Evolutionary conservation across 176 grass and related monocot species (phyloP).

Genomic region (Bromus sterilis): DNA sequence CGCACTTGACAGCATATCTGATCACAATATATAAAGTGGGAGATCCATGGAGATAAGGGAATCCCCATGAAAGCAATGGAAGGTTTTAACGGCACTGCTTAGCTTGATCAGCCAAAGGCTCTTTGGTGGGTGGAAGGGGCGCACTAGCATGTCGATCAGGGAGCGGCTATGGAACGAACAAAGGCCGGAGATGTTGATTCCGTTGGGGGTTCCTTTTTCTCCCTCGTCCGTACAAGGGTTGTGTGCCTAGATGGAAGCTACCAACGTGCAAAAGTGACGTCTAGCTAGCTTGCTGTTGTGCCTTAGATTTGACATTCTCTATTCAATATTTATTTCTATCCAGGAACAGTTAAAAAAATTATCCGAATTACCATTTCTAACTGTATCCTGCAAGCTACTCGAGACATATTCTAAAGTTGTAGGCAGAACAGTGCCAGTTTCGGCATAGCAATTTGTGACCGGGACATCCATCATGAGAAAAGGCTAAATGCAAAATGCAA

Average conservation of each 20-base stretch:
- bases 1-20: slow-evolving; percentile 28
- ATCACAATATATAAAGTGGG: slow-evolving; percentile 26
- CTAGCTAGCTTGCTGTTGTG: not conserved
- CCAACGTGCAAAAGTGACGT: slow-evolving; percentile 38
- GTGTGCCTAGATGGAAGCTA: slow-evolving; percentile 34
- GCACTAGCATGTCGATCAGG: slow-evolving; percentile 3
- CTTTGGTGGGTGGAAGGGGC: slow-evolving; percentile 30
- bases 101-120: slow-evolving; percentile 13
- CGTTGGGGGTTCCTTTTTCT: slow-evolving; percentile 9
- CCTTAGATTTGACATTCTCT: slow-evolving; percentile 28
- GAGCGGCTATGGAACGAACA: slow-evolving; percentile 5
- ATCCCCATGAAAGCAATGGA: slow-evolving; percentile 24
- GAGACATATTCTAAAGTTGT: not conserved
- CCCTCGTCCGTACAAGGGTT: slow-evolving; percentile 31
- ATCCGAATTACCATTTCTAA: not conserved
- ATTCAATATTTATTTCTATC: not conserved
- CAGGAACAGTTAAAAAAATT: not conserved
- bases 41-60: slow-evolving; percentile 37
- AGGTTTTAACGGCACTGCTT: slow-evolving; percentile 17
- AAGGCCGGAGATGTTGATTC: slow-evolving; percentile 30
- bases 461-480: not conserved
- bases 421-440: slow-evolving; percentile 15
- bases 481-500: slow-evolving; percentile 30
- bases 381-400: not conserved
- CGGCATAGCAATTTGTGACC: not conserved